phyloP scores from a whole-genome alignment of 2,329 filamentous ascomycete genomes.

The Exophiala phaeomuriformis region DNA sequence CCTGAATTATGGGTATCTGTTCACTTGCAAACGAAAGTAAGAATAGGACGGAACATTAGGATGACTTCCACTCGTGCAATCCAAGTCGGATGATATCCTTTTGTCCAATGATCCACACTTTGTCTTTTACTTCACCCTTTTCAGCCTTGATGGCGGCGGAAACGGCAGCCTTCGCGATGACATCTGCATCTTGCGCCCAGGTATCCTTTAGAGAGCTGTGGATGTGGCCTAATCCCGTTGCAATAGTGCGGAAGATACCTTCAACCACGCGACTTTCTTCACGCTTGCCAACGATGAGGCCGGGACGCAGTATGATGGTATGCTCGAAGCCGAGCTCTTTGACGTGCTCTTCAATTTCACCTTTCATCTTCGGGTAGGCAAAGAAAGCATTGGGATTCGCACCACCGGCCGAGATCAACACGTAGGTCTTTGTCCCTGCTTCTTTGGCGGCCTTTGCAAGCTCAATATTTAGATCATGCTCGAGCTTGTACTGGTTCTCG shows the following conservation, averaged over 20 bases:
- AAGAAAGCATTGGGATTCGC: constrained; percentile 49
- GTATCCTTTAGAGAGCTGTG: constrained; percentile 53
- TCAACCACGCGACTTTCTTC: constrained; percentile 56
- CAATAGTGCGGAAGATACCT: constrained; percentile 48
- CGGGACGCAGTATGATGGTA: constrained; percentile 66
- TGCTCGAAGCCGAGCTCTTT: constrained; percentile 66
- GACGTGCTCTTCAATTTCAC: constrained; percentile 73
- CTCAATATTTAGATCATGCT: constrained; percentile 76
- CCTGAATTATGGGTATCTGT: constrained; percentile 6
- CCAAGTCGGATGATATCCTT: constrained; percentile 35
- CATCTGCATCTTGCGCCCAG: constrained; percentile 65
- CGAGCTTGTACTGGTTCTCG: constrained; percentile 76
- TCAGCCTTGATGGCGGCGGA: constrained; percentile 36
- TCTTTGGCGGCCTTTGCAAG: constrained; percentile 67
- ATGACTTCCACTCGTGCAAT: constrained; percentile 27
- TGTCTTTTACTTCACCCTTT: constrained; percentile 37
- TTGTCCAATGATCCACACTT: constrained; percentile 36
- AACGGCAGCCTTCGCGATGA: constrained; percentile 50
- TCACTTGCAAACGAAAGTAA: background rate
- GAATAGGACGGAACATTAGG: background rate
- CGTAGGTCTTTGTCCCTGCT: constrained; percentile 64
- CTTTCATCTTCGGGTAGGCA: constrained; percentile 67
- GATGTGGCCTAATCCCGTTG: constrained; percentile 50
- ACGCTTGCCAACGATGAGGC: constrained; percentile 65
- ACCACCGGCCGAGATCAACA: constrained; percentile 60